A percentile compares a stretch with the other conserved stretches of the same genome.
Evolutionary conservation across 2,329 filamentous ascomycete species (phyloP).

Genomic region (Colletotrichum viniferum): DNA sequence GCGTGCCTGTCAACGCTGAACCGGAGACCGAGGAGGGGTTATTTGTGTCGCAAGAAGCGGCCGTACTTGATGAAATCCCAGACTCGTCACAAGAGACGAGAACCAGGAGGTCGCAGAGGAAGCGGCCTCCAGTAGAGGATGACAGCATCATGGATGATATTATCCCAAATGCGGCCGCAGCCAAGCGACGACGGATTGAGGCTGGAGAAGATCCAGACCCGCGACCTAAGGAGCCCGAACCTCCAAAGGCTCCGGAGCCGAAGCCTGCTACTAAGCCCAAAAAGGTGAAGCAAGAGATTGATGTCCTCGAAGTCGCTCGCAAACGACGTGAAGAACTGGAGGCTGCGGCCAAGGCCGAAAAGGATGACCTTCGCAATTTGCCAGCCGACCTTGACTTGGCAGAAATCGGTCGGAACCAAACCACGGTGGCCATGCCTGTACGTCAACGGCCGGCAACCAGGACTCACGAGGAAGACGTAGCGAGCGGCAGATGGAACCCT

Average conservation of each 20-base stretch:
- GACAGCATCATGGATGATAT: conserved; percentile 72
- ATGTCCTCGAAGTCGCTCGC: conserved; percentile 71
- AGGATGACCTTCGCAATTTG: conserved; percentile 54
- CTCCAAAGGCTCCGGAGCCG: conserved; percentile 29
- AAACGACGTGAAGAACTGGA: conserved; percentile 69
- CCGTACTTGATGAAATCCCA: conserved; percentile 1
- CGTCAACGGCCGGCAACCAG: conserved; percentile 37
- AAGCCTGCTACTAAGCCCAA: conserved; percentile 40
- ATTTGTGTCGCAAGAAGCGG: conserved; percentile 59
- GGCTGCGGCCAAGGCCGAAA: conserved; percentile 60
- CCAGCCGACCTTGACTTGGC: conserved; percentile 72
- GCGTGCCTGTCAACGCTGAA: conserved; percentile 14
- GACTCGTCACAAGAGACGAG: conserved; percentile 23
- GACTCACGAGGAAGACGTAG: conserved; percentile 56
- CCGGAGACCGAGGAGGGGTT: conserved; percentile 52
- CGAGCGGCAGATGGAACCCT: conserved; percentile 75
- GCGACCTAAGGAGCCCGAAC: conserved; percentile 28
- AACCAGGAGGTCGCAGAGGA: conserved; percentile 40
- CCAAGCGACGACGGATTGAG: conserved; percentile 78
- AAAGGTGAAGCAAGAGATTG: conserved; percentile 63
- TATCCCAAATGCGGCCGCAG: conserved; percentile 75
- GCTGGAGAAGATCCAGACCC: conserved; percentile 54
- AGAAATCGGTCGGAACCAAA: conserved; percentile 73
- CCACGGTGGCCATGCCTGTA: conserved; percentile 79
- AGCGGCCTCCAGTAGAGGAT: conserved; percentile 47